These are phyloP conservation scores for Parascedosporium putredinis DNA, from an alignment of 2,329 filamentous ascomycete species.

Conservation along the genomic window DNA sequence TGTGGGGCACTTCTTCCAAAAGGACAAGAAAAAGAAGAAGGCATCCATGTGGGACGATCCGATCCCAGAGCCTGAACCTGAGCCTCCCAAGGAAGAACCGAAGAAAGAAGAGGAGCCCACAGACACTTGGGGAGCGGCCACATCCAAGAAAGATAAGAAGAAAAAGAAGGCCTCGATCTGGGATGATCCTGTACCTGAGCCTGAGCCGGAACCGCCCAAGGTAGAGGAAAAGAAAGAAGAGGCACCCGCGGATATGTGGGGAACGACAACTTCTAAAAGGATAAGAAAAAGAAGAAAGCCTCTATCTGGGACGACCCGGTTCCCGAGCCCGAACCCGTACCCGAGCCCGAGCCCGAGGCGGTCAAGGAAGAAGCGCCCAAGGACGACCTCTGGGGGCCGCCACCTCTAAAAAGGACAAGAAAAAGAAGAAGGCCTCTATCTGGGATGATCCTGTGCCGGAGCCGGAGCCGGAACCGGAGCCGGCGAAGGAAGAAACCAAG, in stretches of 20 bases:
- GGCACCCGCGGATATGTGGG: constrained; percentile 13
- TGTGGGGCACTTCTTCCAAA: constrained; percentile 18
- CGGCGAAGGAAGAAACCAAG: not conserved
- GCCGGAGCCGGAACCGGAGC: not conserved
- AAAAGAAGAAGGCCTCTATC: constrained; percentile 14
- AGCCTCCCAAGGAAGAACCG: constrained; percentile 12
- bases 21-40: constrained; percentile 25
- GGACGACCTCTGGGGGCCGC: constrained; percentile 12
- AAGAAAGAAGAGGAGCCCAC: constrained; percentile 11
- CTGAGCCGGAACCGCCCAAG: constrained; percentile 14
- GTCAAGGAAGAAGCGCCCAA: constrained; percentile 10
- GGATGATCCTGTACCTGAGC: constrained; percentile 16
- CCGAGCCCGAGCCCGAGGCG: constrained; percentile 9
- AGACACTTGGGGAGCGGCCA: not conserved
- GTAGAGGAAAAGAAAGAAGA: constrained; percentile 13
- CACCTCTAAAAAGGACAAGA: constrained; percentile 19
- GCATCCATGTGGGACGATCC: not conserved
- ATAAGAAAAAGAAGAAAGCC: constrained; percentile 24
- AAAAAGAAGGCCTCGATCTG: constrained; percentile 21
- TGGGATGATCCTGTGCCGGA: constrained; percentile 5
- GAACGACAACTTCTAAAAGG: constrained; percentile 15
- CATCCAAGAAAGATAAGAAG: constrained; percentile 18
- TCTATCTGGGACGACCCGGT: constrained; percentile 13
- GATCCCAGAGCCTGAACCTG: constrained; percentile 10
- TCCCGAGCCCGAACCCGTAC: constrained; percentile 12